phyloP scores from a whole-genome alignment of 768 basidiomycete species.

The Leccinellum luteum region DNA sequence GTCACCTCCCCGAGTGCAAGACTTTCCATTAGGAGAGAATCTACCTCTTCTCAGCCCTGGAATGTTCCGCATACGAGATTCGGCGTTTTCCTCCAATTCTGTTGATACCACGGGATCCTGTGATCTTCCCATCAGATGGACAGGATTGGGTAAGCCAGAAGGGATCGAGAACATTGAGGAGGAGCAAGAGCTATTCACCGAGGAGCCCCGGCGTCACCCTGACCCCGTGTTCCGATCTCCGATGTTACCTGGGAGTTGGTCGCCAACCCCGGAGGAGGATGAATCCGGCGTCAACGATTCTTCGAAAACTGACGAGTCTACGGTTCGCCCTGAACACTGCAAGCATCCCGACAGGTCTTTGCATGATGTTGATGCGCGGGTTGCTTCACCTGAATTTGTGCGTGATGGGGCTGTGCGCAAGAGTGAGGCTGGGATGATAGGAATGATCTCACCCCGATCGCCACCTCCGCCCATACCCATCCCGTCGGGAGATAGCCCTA shows the following conservation, averaged over 20 bases:
- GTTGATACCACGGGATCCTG: slow-evolving; percentile 41
- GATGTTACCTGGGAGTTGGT: slow-evolving; percentile 54
- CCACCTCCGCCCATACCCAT: slow-evolving; percentile 27
- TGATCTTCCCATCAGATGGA: slow-evolving; percentile 64
- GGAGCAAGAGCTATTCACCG: slow-evolving; percentile 29
- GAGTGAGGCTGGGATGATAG: slow-evolving; percentile 63
- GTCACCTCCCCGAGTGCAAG: slow-evolving; percentile 23
- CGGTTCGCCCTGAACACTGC: slow-evolving; percentile 27
- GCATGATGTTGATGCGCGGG: slow-evolving; percentile 49
- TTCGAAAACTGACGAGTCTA: slow-evolving; percentile 26
- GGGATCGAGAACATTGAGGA: slow-evolving; percentile 39
- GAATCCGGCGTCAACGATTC: slow-evolving; percentile 30
- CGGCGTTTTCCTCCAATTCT: slow-evolving; percentile 52
- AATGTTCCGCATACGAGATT: slow-evolving; percentile 59
- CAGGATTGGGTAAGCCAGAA: slow-evolving; percentile 42
- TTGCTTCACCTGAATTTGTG: slow-evolving; percentile 54
- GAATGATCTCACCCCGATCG: slow-evolving; percentile 40
- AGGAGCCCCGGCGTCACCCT: slow-evolving; percentile 22
- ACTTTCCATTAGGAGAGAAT: slow-evolving; percentile 23
- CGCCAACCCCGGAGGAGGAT: slow-evolving; percentile 52
- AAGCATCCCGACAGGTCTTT: slow-evolving; percentile 35
- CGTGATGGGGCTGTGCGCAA: slow-evolving; percentile 44
- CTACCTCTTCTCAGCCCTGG: slow-evolving; percentile 50
- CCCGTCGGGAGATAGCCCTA: slow-evolving; percentile 25
- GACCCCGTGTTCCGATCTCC: slow-evolving; percentile 33